phyloP scores from a whole-genome alignment of 805 yeast species.

The Monosporozyma aerobia region DNA sequence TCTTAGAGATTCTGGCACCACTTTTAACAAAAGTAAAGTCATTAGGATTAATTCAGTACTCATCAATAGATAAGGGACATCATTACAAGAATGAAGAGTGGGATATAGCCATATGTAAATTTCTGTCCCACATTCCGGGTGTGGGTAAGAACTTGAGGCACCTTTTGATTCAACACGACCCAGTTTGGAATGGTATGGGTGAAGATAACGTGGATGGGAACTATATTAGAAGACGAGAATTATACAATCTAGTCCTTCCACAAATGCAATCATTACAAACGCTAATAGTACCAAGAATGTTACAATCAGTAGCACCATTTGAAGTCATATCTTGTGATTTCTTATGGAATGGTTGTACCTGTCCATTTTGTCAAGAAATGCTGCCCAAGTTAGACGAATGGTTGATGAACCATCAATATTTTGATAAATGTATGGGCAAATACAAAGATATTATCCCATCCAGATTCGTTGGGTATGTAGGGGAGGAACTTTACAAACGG shows the following conservation, averaged over 20 bases:
- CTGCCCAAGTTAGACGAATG: constrained; percentile 49
- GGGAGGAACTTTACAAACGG: constrained; percentile 36
- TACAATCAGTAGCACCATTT: constrained; percentile 55
- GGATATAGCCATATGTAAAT: constrained; percentile 41
- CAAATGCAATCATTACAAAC: constrained; percentile 33
- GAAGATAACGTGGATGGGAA: constrained; percentile 69
- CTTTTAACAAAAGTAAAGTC: constrained; percentile 17
- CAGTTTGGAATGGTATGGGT: constrained; percentile 49
- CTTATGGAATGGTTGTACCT: constrained; percentile 71
- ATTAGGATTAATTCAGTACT: constrained; percentile 28
- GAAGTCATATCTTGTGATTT: constrained; percentile 63
- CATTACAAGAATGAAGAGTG: constrained; percentile 46
- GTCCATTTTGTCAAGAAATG: constrained; percentile 43
- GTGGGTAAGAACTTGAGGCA: constrained; percentile 27
- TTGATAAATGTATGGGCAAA: constrained; percentile 35
- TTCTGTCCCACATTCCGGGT: constrained; percentile 32
- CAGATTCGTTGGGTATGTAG: constrained; percentile 44
- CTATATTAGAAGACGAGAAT: constrained; percentile 46
- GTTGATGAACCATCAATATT: constrained; percentile 56
- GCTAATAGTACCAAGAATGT: constrained; percentile 48
- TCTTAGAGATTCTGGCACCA: constrained; percentile 33
- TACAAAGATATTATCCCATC: constrained; percentile 56
- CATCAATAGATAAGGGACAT: constrained; percentile 27
- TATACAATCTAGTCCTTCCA: constrained; percentile 44
- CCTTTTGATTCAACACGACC: constrained; percentile 47